Percentiles rank a stretch among this genome's conserved stretches.
Evolutionary conservation across 2,329 filamentous ascomycete genomes (phyloP).

Genomic region (Hymenoscyphus fructigenus): DNA sequence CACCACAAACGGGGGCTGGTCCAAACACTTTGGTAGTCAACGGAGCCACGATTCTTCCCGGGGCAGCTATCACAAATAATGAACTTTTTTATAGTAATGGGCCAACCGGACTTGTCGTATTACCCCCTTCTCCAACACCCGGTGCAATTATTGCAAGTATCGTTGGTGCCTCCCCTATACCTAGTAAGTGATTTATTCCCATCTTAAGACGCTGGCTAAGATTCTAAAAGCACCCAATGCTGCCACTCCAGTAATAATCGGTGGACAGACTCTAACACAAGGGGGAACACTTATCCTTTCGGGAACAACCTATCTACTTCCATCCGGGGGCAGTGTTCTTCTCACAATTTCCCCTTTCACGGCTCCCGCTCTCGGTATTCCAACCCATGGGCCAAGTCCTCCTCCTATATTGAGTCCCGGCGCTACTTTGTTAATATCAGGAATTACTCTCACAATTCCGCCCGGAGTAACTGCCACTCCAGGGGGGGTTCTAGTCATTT

Average conservation of each 20-base stretch:
- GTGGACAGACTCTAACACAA: background rate
- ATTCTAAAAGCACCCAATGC: too few relatives aligned
- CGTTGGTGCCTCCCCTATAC: background rate
- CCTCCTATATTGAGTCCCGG: background rate
- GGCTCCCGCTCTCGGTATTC: background rate
- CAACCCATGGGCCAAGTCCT: background rate
- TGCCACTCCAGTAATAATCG: background rate
- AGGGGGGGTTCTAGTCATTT: background rate
- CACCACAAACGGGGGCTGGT: too few relatives aligned
- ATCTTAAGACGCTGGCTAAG: too few relatives aligned
- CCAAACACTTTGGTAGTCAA: too few relatives aligned
- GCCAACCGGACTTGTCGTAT: background rate
- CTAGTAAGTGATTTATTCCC: background rate
- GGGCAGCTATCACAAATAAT: background rate
- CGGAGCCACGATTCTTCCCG: background rate
- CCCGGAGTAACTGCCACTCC: background rate
- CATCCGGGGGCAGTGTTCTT: background rate
- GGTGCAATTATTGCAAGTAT: background rate
- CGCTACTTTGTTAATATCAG: background rate
- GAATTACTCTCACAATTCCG: background rate
- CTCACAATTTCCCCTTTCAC: background rate
- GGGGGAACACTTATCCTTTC: background rate
- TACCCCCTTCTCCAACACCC: background rate
- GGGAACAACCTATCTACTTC: background rate
- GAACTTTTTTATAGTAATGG: background rate